Conservation (phyloP, 169 alveolate species). For the Plasmodium inui region DNA sequence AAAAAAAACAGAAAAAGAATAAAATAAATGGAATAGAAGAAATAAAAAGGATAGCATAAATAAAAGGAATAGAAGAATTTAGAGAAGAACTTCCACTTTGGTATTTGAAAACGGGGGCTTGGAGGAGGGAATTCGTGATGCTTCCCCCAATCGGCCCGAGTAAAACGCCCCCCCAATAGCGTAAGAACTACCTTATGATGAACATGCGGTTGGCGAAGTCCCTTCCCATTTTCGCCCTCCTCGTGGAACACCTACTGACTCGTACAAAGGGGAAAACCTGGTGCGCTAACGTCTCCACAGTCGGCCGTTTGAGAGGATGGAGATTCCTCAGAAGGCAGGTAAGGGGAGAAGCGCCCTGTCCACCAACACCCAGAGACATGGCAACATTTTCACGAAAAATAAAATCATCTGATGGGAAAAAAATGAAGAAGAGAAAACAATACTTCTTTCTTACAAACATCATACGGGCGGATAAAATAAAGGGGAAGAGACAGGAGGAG, state of each 20-base stretch:
- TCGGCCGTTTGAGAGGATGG: neutral
- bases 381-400: neutral
- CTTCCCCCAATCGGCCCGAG: neutral
- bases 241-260: neutral
- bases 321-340: neutral
- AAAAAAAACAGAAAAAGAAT: neutral
- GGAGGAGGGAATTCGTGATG: neutral
- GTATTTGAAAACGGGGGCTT: neutral
- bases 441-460: neutral
- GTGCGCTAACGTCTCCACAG: neutral
- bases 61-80: neutral
- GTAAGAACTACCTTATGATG: neutral
- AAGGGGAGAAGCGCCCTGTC: neutral
- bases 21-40: neutral
- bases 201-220: slow-evolving; percentile 1
- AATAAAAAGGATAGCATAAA: neutral
- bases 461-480: neutral
- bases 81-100: neutral
- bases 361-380: neutral
- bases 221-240: neutral
- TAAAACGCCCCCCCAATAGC: neutral
- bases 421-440: neutral
- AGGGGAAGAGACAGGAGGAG: neutral
- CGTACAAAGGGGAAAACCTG: neutral
- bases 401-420: neutral